Conservation (phyloP, 192 early-diverging fungal species). For the Borealophlyctis nickersoniae region DNA sequence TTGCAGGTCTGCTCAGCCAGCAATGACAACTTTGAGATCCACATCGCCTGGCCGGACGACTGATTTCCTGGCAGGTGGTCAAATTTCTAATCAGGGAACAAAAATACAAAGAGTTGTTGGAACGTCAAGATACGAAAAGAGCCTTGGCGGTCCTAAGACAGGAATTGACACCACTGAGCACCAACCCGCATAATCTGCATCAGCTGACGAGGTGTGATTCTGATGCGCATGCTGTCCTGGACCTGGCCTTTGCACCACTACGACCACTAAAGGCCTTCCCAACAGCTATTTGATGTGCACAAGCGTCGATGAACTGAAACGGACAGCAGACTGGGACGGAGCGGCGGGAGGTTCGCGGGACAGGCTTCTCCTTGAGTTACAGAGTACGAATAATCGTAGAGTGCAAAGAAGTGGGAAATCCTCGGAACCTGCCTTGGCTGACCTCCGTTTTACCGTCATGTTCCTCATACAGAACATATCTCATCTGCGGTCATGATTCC, state of each 20-base stretch:
- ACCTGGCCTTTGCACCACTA: neutral
- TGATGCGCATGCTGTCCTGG: neutral
- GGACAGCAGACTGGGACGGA: constrained; percentile 79
- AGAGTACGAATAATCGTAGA: constrained; percentile 50
- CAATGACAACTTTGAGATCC: constrained; percentile 11
- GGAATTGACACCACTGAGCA: constrained; percentile 72
- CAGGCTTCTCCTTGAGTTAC: constrained; percentile 56
- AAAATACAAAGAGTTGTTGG: constrained; percentile 87
- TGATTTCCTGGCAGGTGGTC: constrained; percentile 26
- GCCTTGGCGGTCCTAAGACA: constrained; percentile 76
- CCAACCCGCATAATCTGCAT: constrained; percentile 69
- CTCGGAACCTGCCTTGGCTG: constrained; percentile 28
- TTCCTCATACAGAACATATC: constrained; percentile 75
- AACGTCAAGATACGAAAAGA: constrained; percentile 60
- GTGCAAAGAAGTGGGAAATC: too few relatives aligned
- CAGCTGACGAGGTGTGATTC: constrained; percentile 67
- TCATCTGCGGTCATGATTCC: constrained; percentile 85
- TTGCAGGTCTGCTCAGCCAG: neutral
- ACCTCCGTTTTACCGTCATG: constrained; percentile 36
- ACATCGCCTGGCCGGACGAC: neutral
- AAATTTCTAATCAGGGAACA: constrained; percentile 81
- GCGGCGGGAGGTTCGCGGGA: constrained; percentile 65
- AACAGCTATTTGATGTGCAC: constrained; percentile 70
- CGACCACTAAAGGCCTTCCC: neutral
- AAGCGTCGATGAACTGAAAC: constrained; percentile 61